Evolutionary conservation across 2,329 filamentous ascomycete species (phyloP), one percentile per base, ranked within the genome.

Genomic region (Teratosphaeriaceae sp.): DNA sequence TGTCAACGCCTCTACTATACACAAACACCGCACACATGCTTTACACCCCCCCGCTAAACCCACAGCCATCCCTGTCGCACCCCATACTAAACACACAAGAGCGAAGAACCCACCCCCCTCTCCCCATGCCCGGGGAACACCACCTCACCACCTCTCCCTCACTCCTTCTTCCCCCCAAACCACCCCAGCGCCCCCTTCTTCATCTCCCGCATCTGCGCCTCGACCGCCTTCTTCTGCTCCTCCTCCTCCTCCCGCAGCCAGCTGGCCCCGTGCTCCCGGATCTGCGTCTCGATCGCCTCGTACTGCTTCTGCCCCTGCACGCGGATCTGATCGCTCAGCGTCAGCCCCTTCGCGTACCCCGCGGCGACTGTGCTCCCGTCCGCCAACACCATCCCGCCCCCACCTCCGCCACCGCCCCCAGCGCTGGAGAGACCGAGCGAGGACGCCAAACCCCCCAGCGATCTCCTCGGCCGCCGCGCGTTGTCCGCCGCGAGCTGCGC

Each of bases 201-300:
- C 87, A 95, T 94, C 60, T 78, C 87, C 68, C 84, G 85, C 83
- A 94, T 89, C 57, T 84, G 84, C 67, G 94, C 88, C 60, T 94
- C 85, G 65, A 89, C 85, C 50, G 82, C 75, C 73, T 88, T 89
- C 73, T 96, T 90, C 71, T 89, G 84, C 62, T 86, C 79, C 38
- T 82, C 82, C 33, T 85, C 85, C 74, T 95, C 89, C 66, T 97
- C 90, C 72, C 89, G 89, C 55, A 98, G 74, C 87, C 89, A 96
- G 70, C 90, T 88, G 65, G 90, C 88, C 40, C 89, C 92, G 62
- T 97, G 92, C 65, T 94, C 85, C 36, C 84, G 78, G 56, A 98
- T 94, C 70, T 95, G 85, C 67, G 82, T 83, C 66, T 97, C 90
- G 49, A 97, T 76, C 54, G 82, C 69, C 71, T 94, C 80, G 67